phyloP scores from a whole-genome alignment of 108 stramenopile genomes.

The Aurantiochytrium sp. region DNA sequence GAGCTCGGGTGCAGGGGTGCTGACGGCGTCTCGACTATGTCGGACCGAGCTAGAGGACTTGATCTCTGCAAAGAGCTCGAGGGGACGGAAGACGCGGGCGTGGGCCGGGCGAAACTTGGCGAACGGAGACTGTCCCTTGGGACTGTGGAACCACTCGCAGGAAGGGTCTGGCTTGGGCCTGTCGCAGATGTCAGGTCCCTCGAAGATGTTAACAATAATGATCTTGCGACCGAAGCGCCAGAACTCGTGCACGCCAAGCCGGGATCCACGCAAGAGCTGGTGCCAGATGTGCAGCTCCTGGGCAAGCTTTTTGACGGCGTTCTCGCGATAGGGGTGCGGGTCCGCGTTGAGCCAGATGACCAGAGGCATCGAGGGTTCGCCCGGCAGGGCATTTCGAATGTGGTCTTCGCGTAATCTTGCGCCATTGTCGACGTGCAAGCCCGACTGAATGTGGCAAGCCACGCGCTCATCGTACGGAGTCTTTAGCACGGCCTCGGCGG shows the following conservation, averaged over 20 bases:
- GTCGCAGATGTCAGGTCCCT: not conserved
- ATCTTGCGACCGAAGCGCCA: slow-evolving; percentile 1
- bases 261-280: slow-evolving; percentile 40
- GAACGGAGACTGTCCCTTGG: not conserved
- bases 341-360: not conserved
- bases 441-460: not conserved
- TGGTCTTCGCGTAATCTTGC: not conserved
- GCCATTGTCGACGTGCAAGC: not conserved
- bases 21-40: too few relatives aligned
- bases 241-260: slow-evolving; percentile 43
- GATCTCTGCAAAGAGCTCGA: not conserved
- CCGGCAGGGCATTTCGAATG: not conserved
- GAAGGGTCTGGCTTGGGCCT: not conserved
- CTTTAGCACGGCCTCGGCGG: not conserved
- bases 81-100: not conserved
- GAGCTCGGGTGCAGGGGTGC: too few relatives aligned
- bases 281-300: slow-evolving; percentile 56
- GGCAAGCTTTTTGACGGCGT: slow-evolving; percentile 38
- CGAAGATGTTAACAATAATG: slow-evolving; percentile 9
- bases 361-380: not conserved
- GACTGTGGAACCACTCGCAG: not conserved
- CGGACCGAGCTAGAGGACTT: not conserved
- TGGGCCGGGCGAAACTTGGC: not conserved
- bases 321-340: not conserved
- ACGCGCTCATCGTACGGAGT: slow-evolving; percentile 33